phyloP scores from a whole-genome alignment of 2,329 filamentous ascomycete species.

The Leptoxyphium fumago region DNA sequence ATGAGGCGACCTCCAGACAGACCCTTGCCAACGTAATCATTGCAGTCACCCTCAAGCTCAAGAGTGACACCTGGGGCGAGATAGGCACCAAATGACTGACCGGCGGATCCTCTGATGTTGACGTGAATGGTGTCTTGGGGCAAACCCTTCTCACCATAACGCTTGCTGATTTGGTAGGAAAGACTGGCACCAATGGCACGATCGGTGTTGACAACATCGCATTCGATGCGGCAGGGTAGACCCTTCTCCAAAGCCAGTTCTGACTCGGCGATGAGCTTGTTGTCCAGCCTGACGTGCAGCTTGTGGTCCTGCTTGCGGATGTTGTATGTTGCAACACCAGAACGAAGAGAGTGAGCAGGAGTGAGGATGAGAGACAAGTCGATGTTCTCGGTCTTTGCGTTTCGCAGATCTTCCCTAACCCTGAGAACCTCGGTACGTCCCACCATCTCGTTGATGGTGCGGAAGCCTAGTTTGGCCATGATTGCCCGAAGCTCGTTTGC shows the following conservation, averaged over 20 bases:
- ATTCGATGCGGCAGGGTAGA: slow-evolving; percentile 82
- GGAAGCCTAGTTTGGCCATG: slow-evolving; percentile 90
- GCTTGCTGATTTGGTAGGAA: slow-evolving; percentile 89
- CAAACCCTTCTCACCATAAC: slow-evolving; percentile 76
- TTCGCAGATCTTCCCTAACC: slow-evolving; percentile 77
- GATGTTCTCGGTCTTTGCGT: slow-evolving; percentile 80
- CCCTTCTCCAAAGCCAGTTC: slow-evolving; percentile 92
- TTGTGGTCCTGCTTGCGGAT: slow-evolving; percentile 95
- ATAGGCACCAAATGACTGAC: slow-evolving; percentile 92
- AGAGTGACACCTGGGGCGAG: slow-evolving; percentile 85
- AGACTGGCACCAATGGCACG: slow-evolving; percentile 85
- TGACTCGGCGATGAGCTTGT: slow-evolving; percentile 92
- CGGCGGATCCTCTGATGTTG: slow-evolving; percentile 91
- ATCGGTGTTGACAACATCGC: slow-evolving; percentile 92
- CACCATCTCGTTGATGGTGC: slow-evolving; percentile 96
- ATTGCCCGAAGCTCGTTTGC: slow-evolving; percentile 92
- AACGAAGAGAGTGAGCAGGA: slow-evolving; percentile 87
- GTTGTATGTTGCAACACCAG: slow-evolving; percentile 91
- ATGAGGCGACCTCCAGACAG: slow-evolving; percentile 86
- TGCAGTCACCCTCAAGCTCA: slow-evolving; percentile 88
- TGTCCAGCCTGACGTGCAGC: slow-evolving; percentile 83
- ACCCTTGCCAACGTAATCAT: slow-evolving; percentile 95
- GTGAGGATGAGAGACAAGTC: slow-evolving; percentile 86
- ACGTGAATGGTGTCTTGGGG: slow-evolving; percentile 89
- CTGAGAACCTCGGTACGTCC: slow-evolving; percentile 76